Conservation (phyloP, 805 yeast genomes). For the Wickerhamomyces strasburgensis region DNA sequence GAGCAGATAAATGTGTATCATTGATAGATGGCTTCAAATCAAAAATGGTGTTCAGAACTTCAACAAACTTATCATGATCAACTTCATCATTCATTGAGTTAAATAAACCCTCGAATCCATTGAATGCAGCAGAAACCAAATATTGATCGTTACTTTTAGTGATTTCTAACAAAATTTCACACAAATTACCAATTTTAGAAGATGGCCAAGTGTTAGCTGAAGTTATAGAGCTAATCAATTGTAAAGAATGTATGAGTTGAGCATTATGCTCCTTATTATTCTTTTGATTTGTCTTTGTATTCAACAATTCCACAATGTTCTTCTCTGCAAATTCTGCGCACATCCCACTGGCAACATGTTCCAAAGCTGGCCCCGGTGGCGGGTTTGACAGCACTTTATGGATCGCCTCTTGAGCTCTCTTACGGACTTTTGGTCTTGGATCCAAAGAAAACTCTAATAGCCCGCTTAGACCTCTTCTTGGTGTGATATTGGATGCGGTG, state of each 20-base stretch:
- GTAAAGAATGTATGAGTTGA: slow-evolving; percentile 68
- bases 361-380: slow-evolving; percentile 72
- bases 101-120: slow-evolving; percentile 78
- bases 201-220: slow-evolving; percentile 81
- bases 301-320: slow-evolving; percentile 43
- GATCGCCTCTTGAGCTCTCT: slow-evolving; percentile 92
- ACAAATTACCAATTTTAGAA: slow-evolving; percentile 58
- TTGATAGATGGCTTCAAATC: slow-evolving; percentile 76
- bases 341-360: slow-evolving; percentile 69
- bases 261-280: slow-evolving; percentile 48
- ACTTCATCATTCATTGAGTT: slow-evolving; percentile 54
- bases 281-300: slow-evolving; percentile 28
- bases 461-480: slow-evolving; percentile 77
- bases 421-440: slow-evolving; percentile 91
- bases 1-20: slow-evolving; percentile 82
- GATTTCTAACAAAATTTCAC: slow-evolving; percentile 70
- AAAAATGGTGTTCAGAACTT: slow-evolving; percentile 64
- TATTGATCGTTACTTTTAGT: slow-evolving; percentile 82
- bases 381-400: slow-evolving; percentile 52
- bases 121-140: slow-evolving; percentile 75
- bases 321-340: slow-evolving; percentile 67
- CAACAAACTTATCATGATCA: slow-evolving; percentile 58
- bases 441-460: slow-evolving; percentile 75
- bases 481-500: slow-evolving; percentile 46
- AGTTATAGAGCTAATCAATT: slow-evolving; percentile 67